A percentile compares a stretch with the other conserved stretches of the same genome.
Evolutionary conservation across 108 stramenopile genomes (phyloP).

Genomic region (Schizochytrium sp.): DNA sequence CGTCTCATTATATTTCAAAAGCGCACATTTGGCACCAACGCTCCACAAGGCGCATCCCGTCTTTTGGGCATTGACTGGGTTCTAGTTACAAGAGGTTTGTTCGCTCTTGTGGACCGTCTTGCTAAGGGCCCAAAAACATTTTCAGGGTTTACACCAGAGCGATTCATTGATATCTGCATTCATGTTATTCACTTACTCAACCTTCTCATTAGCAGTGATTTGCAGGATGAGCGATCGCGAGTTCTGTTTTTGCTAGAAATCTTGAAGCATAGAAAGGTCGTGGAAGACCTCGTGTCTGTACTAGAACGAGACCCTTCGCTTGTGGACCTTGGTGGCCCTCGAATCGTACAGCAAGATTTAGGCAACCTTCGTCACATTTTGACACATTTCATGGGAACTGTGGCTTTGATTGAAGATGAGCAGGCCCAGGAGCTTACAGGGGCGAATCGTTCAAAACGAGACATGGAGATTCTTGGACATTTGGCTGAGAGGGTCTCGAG

Average conservation of each 20-base stretch:
- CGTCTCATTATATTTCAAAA: slow-evolving; percentile 47
- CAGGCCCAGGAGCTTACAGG: not conserved
- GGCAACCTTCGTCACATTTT: slow-evolving; percentile 48
- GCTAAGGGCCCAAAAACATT: not conserved
- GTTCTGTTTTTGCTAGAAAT: slow-evolving; percentile 53
- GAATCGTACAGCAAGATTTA: slow-evolving; percentile 48
- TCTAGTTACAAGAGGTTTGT: not conserved
- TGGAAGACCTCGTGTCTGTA: not conserved
- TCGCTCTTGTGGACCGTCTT: not conserved
- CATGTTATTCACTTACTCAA: slow-evolving; percentile 33
- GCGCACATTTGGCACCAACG: slow-evolving; percentile 22
- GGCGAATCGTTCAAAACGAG: not conserved
- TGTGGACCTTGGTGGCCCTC: not conserved
- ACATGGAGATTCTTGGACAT: not conserved
- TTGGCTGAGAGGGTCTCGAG: not conserved
- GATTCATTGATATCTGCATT: not conserved
- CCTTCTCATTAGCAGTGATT: not conserved
- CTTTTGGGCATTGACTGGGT: slow-evolving; percentile 34
- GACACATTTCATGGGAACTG: not conserved
- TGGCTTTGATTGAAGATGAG: slow-evolving; percentile 37
- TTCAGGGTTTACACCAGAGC: not conserved
- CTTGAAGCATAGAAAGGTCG: not conserved
- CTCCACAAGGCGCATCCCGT: not conserved
- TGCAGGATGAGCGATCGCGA: not conserved
- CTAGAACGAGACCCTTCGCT: not conserved